phyloP scores from a whole-genome alignment of 768 basidiomycete species.

The Terana coerulea region DNA sequence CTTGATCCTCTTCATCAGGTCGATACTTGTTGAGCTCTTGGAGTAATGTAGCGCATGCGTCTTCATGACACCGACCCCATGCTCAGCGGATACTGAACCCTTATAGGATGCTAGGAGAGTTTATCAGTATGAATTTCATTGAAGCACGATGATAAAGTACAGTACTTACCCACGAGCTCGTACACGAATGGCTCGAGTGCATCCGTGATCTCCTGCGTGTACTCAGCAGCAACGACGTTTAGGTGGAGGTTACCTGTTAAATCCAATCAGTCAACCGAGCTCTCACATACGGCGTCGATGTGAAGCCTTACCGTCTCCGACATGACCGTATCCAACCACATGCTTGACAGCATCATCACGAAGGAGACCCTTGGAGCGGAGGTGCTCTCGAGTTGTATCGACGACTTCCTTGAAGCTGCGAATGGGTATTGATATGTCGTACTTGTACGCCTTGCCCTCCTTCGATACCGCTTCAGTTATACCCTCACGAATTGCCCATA shows the following conservation, averaged over 20 bases:
- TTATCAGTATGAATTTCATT: too few relatives aligned
- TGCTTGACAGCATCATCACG: slow-evolving; percentile 73
- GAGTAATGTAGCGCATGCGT: slow-evolving; percentile 86
- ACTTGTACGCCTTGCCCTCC: slow-evolving; percentile 95
- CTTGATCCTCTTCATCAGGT: slow-evolving; percentile 89
- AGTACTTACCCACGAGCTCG: slow-evolving; percentile 75
- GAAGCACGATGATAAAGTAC: too few relatives aligned
- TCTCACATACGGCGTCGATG: slow-evolving; percentile 11
- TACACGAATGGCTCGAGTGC: slow-evolving; percentile 95
- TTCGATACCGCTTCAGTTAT: slow-evolving; percentile 91
- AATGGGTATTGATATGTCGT: slow-evolving; percentile 89
- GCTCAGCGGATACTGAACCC: slow-evolving; percentile 95
- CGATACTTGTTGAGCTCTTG: slow-evolving; percentile 75
- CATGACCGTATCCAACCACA: slow-evolving; percentile 93
- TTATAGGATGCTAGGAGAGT: slow-evolving; percentile 57
- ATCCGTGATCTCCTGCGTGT: slow-evolving; percentile 77
- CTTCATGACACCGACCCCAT: slow-evolving; percentile 97
- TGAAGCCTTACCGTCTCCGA: slow-evolving; percentile 94
- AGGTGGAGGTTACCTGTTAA: slow-evolving; percentile 84
- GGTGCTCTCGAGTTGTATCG: slow-evolving; percentile 69
- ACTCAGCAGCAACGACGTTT: slow-evolving; percentile 82
- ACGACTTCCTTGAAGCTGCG: slow-evolving; percentile 85
- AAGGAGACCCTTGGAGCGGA: slow-evolving; percentile 66
- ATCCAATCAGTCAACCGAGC: neutral
- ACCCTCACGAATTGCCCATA: slow-evolving; percentile 92